A percentile compares a stretch with the other conserved stretches of the same genome.
phyloP scores from a whole-genome alignment of 1,139 yeast genomes.

The Citeromyces siamensis region DNA sequence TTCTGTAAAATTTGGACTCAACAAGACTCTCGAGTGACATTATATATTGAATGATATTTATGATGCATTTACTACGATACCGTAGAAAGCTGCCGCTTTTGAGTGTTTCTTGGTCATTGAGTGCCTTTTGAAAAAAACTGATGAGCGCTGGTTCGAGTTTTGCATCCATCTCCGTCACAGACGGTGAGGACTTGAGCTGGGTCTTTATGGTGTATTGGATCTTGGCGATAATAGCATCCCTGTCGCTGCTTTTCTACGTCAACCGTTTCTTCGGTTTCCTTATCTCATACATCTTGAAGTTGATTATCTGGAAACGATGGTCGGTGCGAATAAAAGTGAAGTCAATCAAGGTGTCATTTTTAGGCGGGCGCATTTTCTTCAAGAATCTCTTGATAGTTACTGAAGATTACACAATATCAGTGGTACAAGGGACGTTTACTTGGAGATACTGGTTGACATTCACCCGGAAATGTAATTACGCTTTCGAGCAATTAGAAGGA shows the following conservation, averaged over 20 bases:
- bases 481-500: conserved; percentile 9
- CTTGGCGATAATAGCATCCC: conserved; percentile 45
- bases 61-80: background rate
- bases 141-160: background rate
- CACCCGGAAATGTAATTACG: conserved; percentile 21
- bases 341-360: conserved; percentile 57
- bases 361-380: conserved; percentile 76
- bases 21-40: conserved; percentile 8
- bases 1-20: conserved; percentile 12
- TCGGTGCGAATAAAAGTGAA: conserved; percentile 53
- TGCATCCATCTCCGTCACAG: conserved; percentile 1
- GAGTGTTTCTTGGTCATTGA: too few species aligned
- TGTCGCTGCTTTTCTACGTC: conserved; percentile 64
- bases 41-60: conserved; percentile 3
- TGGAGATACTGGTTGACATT: conserved; percentile 83
- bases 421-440: conserved; percentile 61
- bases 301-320: conserved; percentile 51
- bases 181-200: conserved; percentile 30
- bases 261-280: conserved; percentile 60
- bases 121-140: too few species aligned
- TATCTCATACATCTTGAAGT: conserved; percentile 35
- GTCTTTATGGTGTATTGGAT: conserved; percentile 80
- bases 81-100: too few species aligned
- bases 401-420: conserved; percentile 55
- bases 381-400: conserved; percentile 65